Conservation (phyloP, 208 protist genomes). For the Leishmania tropica region DNA sequence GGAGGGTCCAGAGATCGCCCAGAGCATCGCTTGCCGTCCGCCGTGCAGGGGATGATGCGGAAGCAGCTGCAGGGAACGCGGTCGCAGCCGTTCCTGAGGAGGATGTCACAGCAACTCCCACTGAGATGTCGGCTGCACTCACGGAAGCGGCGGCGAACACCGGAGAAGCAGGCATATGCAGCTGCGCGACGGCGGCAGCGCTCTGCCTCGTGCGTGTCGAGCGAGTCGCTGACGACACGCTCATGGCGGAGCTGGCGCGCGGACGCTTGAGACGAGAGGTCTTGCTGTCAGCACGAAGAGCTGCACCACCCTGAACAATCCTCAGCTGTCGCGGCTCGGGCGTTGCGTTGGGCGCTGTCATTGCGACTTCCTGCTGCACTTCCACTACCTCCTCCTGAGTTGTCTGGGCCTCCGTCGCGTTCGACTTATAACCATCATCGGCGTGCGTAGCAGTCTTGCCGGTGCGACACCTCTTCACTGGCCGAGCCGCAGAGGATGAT, state of each 20-base stretch:
- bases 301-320: conserved; percentile 21
- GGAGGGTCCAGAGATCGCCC: conserved; percentile 14
- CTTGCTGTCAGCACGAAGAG: conserved; percentile 10
- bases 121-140: not conserved
- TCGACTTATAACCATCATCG: not conserved
- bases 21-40: not conserved
- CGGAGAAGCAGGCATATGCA: conserved; percentile 22
- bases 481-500: not conserved
- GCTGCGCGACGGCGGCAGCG: not conserved
- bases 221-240: not conserved
- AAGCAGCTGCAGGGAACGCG: not conserved
- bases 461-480: conserved; percentile 10
- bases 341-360: not conserved
- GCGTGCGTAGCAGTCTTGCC: not conserved
- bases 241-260: conserved; percentile 3
- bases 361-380: not conserved
- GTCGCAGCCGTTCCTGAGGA: not conserved
- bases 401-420: not conserved
- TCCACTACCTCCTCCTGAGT: not conserved
- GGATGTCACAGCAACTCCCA: not conserved
- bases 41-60: not conserved
- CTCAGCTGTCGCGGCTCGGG: conserved; percentile 20
- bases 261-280: conserved; percentile 3
- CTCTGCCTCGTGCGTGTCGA: not conserved
- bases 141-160: conserved; percentile 1